Conservation (phyloP, 129 eudicot species). For the Scalesia atractyloides region DNA sequence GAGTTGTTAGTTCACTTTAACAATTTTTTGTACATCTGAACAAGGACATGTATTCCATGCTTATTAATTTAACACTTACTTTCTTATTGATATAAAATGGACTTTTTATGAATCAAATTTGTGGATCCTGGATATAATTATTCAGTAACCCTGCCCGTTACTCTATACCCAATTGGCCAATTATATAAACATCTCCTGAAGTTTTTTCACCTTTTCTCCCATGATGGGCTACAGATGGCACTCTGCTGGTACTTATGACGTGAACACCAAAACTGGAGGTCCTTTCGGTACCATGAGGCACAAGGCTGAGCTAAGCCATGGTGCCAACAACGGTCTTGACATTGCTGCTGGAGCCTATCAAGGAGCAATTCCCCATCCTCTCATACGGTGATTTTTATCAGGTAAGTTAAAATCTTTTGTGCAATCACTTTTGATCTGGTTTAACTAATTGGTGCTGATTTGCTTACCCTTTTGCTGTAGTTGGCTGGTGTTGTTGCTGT, state of each 20-base stretch:
- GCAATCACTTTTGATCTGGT: not conserved
- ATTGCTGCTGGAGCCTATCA: constrained; percentile 74
- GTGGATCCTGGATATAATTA: not conserved
- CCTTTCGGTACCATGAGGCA: constrained; percentile 80
- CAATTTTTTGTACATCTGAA: not conserved
- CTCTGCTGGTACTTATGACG: constrained; percentile 85
- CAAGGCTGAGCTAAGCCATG: constrained; percentile 59
- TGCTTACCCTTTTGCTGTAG: constrained; percentile 25
- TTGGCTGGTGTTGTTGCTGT: constrained; percentile 89
- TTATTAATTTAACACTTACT: not conserved
- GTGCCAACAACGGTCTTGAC: constrained; percentile 80
- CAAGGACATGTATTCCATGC: not conserved
- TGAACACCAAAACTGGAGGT: constrained; percentile 74
- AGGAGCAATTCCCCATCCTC: constrained; percentile 65
- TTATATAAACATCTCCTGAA: not conserved
- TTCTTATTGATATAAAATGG: not conserved
- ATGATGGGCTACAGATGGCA: constrained; percentile 66
- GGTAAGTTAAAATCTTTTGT: constrained; percentile 39
- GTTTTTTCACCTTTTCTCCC: not conserved
- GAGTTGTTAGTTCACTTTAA: not conserved
- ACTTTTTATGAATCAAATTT: not conserved
- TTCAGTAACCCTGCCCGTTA: not conserved
- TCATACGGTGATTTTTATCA: constrained; percentile 85
- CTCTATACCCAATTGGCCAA: not conserved
- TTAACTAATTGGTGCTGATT: not conserved